Percentiles rank a stretch among this genome's conserved stretches.
Conservation (phyloP, 139 green algal species). For the Haematococcus sp. region DNA sequence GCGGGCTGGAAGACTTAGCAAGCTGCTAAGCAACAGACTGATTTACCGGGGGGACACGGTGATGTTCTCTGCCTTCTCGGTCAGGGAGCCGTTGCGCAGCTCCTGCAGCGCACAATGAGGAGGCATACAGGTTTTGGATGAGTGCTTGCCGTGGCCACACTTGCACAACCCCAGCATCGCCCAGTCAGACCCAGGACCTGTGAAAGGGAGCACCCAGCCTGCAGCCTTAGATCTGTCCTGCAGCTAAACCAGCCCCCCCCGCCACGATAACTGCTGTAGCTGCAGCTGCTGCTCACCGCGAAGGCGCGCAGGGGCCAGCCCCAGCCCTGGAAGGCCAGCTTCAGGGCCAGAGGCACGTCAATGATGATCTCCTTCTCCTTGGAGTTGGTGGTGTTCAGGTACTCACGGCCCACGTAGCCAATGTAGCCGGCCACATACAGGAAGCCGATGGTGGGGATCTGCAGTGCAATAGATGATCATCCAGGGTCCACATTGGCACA, state of each 20-base stretch:
- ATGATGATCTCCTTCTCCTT: conserved; percentile 98
- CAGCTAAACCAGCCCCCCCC: too few species aligned
- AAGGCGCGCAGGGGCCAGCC: conserved; percentile 78
- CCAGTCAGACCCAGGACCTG: too few species aligned
- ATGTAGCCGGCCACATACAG: conserved; percentile 98
- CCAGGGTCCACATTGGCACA: too few species aligned
- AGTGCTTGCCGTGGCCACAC: background rate
- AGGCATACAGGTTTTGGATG: background rate
- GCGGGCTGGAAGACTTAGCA: too few species aligned
- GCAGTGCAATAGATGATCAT: conserved; percentile 1
- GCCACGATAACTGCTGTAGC: too few species aligned
- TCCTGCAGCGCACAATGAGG: conserved; percentile 45
- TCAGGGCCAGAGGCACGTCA: conserved; percentile 85
- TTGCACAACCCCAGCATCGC: too few species aligned
- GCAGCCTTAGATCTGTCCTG: too few species aligned
- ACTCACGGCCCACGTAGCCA: conserved; percentile 89
- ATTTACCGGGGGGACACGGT: conserved; percentile 65
- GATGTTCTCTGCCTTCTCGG: conserved; percentile 88
- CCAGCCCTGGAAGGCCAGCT: conserved; percentile 63
- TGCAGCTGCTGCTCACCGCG: conserved; percentile 8
- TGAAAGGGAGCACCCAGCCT: too few species aligned
- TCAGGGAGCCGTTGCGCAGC: conserved; percentile 72
- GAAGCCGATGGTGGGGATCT: conserved; percentile 95
- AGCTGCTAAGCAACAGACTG: too few species aligned
- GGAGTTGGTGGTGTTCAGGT: conserved; percentile 74